Base-by-base conservation (phyloP, 371 early-diverging fungal species). In the Mortierella sp. region DNA sequence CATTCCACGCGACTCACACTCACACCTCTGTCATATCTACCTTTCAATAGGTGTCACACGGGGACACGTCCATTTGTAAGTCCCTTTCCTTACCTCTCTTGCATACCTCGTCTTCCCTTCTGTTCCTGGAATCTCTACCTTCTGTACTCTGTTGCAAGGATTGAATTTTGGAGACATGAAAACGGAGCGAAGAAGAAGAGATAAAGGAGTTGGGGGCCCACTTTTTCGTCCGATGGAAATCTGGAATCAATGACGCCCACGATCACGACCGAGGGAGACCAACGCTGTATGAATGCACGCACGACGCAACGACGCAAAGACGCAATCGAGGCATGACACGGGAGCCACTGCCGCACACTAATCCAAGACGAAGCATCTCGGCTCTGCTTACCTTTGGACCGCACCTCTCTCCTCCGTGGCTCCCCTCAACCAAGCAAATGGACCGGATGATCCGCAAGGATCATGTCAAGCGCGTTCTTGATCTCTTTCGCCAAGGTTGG, bases 21-120 rank as follows among this genome's bases (percentile, higher is more conserved):
- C 18, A 4, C 58, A 73, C 29, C 11, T 10, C 44, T 27, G 16
- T 41, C 11, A 27, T 14, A 11, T n/a, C 32, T 27, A 32, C 6
- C 24, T 10, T 6, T 6, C 7, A 10, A 27, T 72, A 81, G 85
- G 29, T 81, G 81, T 48, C 85, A 84, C 58, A 81, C 85, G 27
- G 85, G 85, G 77, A 74, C 81, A 38, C 81, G 85, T 70, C 85
- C 85, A 46, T 84, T 81, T 78, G 85, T 84, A 84, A 84, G 85
- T 84, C 79, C 81, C 76, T 76, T 43, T 78, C 77, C 75, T 71
- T 81, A 70, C 51, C 56, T 75, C 78, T 81, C 79, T 78, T 48
- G 44, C 18, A 70, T 46, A 75, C 65, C 65, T 80, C 80, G 51
- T 80, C 79, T 71, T 77, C 56, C 75, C 74, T 80, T 81, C 74